Evolutionary conservation across 257 asterid species (phyloP).

Genomic region (Vinca minor): DNA sequence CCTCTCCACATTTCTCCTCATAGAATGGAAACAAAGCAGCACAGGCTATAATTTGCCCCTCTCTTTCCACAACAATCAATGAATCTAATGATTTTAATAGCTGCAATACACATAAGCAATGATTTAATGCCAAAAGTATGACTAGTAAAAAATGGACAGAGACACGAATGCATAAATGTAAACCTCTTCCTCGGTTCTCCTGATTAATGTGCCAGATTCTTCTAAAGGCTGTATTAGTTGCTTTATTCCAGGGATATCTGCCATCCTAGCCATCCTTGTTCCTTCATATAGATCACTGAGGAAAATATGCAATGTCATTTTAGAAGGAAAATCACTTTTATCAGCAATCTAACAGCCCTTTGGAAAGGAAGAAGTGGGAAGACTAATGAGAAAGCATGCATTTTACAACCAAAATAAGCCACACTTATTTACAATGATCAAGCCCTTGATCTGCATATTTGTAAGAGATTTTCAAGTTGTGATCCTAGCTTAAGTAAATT

Average conservation of each 20-base stretch:
- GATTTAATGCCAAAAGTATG: not conserved
- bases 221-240: constrained; percentile 75
- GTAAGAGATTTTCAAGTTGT: not conserved
- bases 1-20: constrained; percentile 83
- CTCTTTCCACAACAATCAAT: constrained; percentile 84
- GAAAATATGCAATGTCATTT: constrained; percentile 15
- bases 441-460: not conserved
- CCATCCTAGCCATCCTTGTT: constrained; percentile 62
- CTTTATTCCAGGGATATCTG: constrained; percentile 67
- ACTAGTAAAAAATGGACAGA: constrained; percentile 1
- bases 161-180: constrained; percentile 5
- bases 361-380: not conserved
- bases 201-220: constrained; percentile 75
- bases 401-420: not conserved
- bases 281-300: constrained; percentile 96
- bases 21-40: constrained; percentile 78
- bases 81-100: constrained; percentile 52
- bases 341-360: not conserved
- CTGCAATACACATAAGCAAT: constrained; percentile 25
- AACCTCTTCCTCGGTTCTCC: constrained; percentile 88
- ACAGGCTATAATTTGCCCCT: constrained; percentile 89
- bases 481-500: not conserved
- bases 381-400: not conserved
- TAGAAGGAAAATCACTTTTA: constrained; percentile 5
- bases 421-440: not conserved